Percentiles rank a stretch among this genome's conserved stretches.
Evolutionary conservation across 768 basidiomycete species (phyloP).

Genomic region (Tylopilus plumbeoviolaceoides): DNA sequence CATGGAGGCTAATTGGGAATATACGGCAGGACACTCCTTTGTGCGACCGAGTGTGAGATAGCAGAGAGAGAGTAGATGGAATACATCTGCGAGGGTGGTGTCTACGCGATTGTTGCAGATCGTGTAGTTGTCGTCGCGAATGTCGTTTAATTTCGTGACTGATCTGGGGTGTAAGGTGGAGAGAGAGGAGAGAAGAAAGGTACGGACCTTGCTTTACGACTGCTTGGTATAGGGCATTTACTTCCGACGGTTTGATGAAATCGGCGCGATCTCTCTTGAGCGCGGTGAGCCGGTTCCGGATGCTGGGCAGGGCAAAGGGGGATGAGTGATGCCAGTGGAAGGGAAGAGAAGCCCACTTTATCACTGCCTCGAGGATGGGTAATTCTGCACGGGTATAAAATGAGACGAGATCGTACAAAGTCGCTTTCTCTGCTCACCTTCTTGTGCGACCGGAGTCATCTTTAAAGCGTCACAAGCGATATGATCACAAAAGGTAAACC

Average conservation of each 20-base stretch:
- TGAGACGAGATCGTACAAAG: not conserved
- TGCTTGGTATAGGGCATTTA: conserved; percentile 86
- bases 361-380: conserved; percentile 90
- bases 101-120: conserved; percentile 87
- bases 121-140: conserved; percentile 73
- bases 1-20: conserved; percentile 95
- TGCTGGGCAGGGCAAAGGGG: conserved; percentile 46
- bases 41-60: conserved; percentile 98
- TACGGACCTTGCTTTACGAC: conserved; percentile 86
- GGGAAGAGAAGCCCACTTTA: conserved; percentile 56
- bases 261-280: conserved; percentile 91
- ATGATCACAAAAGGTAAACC: conserved; percentile 34
- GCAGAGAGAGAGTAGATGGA: conserved; percentile 91
- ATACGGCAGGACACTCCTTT: conserved; percentile 89
- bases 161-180: conserved; percentile 8
- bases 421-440: conserved; percentile 44
- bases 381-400: conserved; percentile 57
- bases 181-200: conserved; percentile 12
- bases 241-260: conserved; percentile 91
- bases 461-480: not conserved
- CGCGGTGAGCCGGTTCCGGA: conserved; percentile 91
- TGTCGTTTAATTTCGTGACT: conserved; percentile 91
- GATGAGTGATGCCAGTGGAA: not conserved
- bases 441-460: conserved; percentile 76
- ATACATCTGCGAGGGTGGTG: conserved; percentile 93